Evolutionary conservation across 352 stramenopile species (phyloP).

Genomic region (Phytopythium delawarense): DNA sequence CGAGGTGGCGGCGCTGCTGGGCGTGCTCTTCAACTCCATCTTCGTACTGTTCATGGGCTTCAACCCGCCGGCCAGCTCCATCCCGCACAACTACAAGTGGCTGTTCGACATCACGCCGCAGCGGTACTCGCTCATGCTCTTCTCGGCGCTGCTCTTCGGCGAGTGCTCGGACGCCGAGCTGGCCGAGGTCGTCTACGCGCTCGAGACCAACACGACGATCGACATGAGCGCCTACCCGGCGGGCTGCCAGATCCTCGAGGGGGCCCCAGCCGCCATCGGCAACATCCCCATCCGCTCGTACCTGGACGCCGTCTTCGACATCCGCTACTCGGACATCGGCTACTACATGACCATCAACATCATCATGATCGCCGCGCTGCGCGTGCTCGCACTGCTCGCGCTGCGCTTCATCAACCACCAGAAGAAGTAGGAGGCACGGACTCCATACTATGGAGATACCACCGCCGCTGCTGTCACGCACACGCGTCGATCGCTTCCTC

Average conservation of each 20-base stretch:
- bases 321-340: conserved; percentile 28
- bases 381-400: conserved; percentile 35
- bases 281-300: conserved; percentile 28
- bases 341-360: conserved; percentile 28
- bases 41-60: conserved; percentile 56
- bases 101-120: conserved; percentile 33
- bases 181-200: conserved; percentile 7
- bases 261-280: conserved; percentile 17
- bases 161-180: conserved; percentile 26
- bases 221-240: conserved; percentile 16
- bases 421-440: conserved; percentile 23
- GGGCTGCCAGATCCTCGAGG: conserved; percentile 27
- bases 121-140: conserved; percentile 25
- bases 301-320: conserved; percentile 27
- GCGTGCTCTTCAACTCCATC: conserved; percentile 38
- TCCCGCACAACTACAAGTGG: conserved; percentile 30
- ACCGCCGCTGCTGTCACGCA: too few relatives aligned
- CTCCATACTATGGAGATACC: too few relatives aligned
- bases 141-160: conserved; percentile 21
- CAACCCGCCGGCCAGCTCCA: conserved; percentile 26
- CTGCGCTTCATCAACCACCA: conserved; percentile 51
- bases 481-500: neutral
- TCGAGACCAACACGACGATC: conserved; percentile 11
- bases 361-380: conserved; percentile 33
- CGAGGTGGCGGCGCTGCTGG: conserved; percentile 28